Evolutionary conservation across 1,139 yeast genomes (phyloP).

Genomic region (Taphrina betulina): DNA sequence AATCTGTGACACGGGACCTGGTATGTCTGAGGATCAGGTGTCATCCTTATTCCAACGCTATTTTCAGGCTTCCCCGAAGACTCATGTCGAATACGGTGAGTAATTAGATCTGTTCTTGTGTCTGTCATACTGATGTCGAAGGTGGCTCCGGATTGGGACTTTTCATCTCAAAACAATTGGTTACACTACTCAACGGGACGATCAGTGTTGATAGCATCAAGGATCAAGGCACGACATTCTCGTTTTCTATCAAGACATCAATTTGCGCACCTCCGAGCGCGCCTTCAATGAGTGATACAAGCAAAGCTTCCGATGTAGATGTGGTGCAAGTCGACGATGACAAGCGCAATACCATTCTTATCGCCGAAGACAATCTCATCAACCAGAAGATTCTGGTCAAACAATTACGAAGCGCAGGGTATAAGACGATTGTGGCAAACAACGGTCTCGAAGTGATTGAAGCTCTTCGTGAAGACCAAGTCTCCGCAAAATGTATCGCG

Average conservation of each 20-base stretch:
- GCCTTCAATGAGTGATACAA: neutral
- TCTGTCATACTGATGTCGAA: conserved; percentile 53
- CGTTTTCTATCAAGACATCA: conserved; percentile 4
- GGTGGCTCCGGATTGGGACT: conserved; percentile 65
- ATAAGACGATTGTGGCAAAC: conserved; percentile 79
- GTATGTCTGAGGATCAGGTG: conserved; percentile 54
- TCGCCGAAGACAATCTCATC: conserved; percentile 93
- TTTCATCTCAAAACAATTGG: conserved; percentile 25
- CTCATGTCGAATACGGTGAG: conserved; percentile 20
- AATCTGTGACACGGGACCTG: conserved; percentile 66
- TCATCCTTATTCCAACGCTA: conserved; percentile 52
- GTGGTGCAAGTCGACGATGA: neutral
- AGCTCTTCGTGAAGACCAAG: neutral
- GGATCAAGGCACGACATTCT: conserved; percentile 19
- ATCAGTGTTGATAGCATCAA: conserved; percentile 22
- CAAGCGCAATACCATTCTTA: conserved; percentile 41
- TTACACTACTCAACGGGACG: conserved; percentile 22
- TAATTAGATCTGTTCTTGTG: conserved; percentile 47
- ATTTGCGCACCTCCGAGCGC: conserved; percentile 1
- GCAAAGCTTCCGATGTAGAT: neutral
- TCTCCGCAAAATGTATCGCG: neutral
- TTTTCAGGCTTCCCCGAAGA: conserved; percentile 48
- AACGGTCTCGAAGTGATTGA: conserved; percentile 66
- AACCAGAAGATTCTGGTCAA: conserved; percentile 91
- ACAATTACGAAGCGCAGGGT: conserved; percentile 70